Base-by-base conservation (phyloP, 208 protist genomes). In the Sergeia podlipaevii region DNA sequence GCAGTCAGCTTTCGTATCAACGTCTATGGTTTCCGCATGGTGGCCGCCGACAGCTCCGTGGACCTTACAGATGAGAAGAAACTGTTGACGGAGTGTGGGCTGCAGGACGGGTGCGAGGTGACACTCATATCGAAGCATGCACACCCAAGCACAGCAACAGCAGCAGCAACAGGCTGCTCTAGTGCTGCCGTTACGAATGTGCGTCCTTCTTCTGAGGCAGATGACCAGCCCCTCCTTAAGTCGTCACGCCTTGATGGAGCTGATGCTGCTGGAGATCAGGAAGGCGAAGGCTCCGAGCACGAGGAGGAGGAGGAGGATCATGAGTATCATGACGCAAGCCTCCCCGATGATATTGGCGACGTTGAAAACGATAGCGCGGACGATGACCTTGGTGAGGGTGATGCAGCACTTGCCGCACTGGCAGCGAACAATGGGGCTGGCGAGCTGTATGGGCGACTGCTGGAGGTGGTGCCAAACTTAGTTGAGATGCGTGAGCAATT, bases 401-500 rank as follows among this genome's bases (percentile, higher is more conserved):
- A n/a, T n/a, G n/a, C n/a, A n/a, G n/a, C n/a, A 65, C n/a, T n/a
- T n/a, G n/a, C n/a, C 8, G n/a, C n/a, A n/a, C n/a, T n/a, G n/a
- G n/a, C n/a, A n/a, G 34, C 46, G 32, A 59, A 58, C 2, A 49
- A 43, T 13, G 77, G 68, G n/a, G 41, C 46, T 3, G 54, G 46
- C 32, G 79, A 81, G 51, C 48, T 91, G 23, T 70, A 85, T 46
- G 61, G 66, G 11, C 74, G 76, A 38, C 65, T 91, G 3, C 49
- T 74, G 17, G 78, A 70, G 21, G 70, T 77, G 4, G 77, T 82
- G 7, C 75, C 79, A 0, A 83, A 94, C 58, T 52, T 95, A 21
- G 57, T 78, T n/a, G 67, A 83, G 21, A 78, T 95, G 63, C 80
- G 81, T n/a, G 63, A 81, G 28, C 65, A 80, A 38, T 95, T 95